Base-by-base conservation (phyloP, 306 rosid genomes). In the Canavalia ensiformis region DNA sequence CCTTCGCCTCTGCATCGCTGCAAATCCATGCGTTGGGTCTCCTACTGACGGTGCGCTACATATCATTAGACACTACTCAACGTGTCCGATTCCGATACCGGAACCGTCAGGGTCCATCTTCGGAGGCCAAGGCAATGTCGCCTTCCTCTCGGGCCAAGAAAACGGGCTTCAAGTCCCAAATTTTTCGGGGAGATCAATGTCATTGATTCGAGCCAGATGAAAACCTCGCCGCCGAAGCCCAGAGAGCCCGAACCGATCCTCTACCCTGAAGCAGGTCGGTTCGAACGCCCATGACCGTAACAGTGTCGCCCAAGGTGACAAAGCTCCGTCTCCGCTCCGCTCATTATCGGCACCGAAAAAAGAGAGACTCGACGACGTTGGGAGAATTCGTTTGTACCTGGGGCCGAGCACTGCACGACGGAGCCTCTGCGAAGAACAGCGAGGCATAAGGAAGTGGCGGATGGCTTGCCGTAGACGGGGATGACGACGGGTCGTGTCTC, bases 71-170 rank as follows among this genome's bases (percentile, higher is more conserved):
- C 52, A 63, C 13, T 6, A 18, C 25, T 18, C 25, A 6, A 4
- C 49, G 77, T 83, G 86, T 70, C 86, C n/a, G 42, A 71, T 51
- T 51, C 86, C 44, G 74, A 69, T 69, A 82, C 78, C 78, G 77
- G 28, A 47, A 82, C 78, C 82, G 79, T 13, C 28, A 7, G 0
- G n/a, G 4, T 70, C 55, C 68, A 0, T 78, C 82, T 8, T 67
- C 82, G 28, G 86, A 82, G 10, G 44, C 78, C 12, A 68, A 90
- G 9, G 74, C 94, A 89, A 57, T 90, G 87, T 93, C 98, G 34
- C 97, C 98, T 29, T 80, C 99, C 60, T 89, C 99, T 0, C 93
- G 99, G 99, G 99, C 99, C 18, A 93, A 92, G 81, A 85, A 87
- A 78, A 96, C 99, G 2, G 98, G 98, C 7, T 96, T 96, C 75